Evolutionary conservation across 345 rosid species (phyloP).

Genomic region (Eutrema heterophyllum): DNA sequence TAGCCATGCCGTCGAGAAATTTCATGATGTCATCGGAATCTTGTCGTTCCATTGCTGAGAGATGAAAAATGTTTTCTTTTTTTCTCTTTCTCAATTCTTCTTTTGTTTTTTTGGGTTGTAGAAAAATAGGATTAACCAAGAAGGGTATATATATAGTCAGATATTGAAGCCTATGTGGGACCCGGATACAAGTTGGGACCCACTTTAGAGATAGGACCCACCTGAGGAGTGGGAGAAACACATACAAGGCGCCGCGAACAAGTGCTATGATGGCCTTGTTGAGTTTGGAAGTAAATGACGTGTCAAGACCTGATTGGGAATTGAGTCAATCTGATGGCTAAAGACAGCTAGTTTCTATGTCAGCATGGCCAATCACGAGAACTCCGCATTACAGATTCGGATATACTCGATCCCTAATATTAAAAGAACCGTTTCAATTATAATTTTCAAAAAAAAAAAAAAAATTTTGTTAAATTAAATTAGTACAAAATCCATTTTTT

Average conservation of each 20-base stretch:
- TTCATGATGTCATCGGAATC: constrained; percentile 44
- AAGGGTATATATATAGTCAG: constrained; percentile 22
- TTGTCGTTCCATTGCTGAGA: constrained; percentile 32
- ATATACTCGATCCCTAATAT: constrained; percentile 42
- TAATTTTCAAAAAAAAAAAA: not conserved
- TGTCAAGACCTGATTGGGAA: constrained; percentile 29
- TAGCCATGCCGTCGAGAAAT: constrained; percentile 52
- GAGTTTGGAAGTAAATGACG: constrained; percentile 18
- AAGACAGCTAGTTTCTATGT: constrained; percentile 47
- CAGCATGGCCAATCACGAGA: constrained; percentile 33
- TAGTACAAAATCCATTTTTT: not conserved
- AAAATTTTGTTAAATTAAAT: not conserved
- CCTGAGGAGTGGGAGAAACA: constrained; percentile 35
- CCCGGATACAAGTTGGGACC: not conserved
- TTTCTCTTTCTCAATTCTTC: not conserved
- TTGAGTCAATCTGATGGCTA: not conserved
- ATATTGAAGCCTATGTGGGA: not conserved
- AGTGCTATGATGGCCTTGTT: constrained; percentile 3
- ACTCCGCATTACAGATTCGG: constrained; percentile 22
- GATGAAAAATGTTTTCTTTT: not conserved
- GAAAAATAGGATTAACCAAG: not conserved
- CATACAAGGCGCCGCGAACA: constrained; percentile 57
- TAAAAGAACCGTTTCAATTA: not conserved
- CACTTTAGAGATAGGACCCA: constrained; percentile 18
- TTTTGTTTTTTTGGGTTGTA: not conserved